These are phyloP conservation scores for Diutina pseudorugosa DNA, from an alignment of 1,139 yeast genomes.

Conservation along the genomic window DNA sequence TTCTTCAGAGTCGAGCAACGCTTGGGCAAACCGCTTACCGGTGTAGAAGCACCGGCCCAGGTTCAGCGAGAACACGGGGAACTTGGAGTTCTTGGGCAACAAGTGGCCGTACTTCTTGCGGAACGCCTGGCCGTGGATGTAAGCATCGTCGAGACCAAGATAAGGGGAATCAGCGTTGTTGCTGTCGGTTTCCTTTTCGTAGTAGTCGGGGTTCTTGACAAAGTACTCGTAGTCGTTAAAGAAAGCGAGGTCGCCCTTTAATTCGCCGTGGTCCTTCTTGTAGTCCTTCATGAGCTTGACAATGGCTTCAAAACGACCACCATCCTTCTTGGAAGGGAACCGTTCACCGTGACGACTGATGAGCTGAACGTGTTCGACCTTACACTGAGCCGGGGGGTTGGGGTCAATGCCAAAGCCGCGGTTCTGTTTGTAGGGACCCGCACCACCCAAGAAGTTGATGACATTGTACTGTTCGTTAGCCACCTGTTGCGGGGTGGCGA, in stretches of 20 bases:
- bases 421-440: constrained; percentile 5
- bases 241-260: constrained; percentile 20
- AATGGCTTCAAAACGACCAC: not conserved
- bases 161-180: constrained; percentile 16
- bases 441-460: constrained; percentile 4
- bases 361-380: constrained; percentile 4
- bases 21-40: constrained; percentile 32
- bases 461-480: constrained; percentile 16
- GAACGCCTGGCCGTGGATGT: constrained; percentile 22
- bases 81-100: constrained; percentile 11
- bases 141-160: constrained; percentile 22
- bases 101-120: constrained; percentile 21
- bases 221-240: constrained; percentile 23
- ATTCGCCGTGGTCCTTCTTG: constrained; percentile 9
- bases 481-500: constrained; percentile 20
- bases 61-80: constrained; percentile 24
- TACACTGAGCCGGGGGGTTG: not conserved
- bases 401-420: constrained; percentile 4
- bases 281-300: constrained; percentile 10
- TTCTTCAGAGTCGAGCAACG: constrained; percentile 31
- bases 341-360: constrained; percentile 4
- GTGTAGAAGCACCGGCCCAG: constrained; percentile 37
- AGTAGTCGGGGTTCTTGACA: constrained; percentile 15
- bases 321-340: not conserved
- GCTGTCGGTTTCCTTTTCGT: constrained; percentile 22